These are phyloP conservation scores for Tilletiaria anomala DNA, from an alignment of 1,284 basidiomycete species.

Conservation along the genomic window DNA sequence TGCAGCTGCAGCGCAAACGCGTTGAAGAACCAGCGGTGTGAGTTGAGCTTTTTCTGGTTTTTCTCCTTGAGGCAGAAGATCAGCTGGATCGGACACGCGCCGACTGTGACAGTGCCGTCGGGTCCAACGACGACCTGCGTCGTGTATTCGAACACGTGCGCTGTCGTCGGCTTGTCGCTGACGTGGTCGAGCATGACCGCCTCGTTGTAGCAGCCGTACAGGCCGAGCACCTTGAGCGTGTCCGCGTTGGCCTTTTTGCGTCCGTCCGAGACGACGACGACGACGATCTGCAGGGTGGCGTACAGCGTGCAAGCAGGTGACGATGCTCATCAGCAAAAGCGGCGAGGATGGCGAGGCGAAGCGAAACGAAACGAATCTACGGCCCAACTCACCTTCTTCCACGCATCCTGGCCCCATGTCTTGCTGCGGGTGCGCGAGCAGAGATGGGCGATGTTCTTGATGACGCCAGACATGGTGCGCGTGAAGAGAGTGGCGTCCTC, in stretches of 20 bases:
- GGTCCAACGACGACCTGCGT: constrained; percentile 3
- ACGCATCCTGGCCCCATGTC: constrained; percentile 8
- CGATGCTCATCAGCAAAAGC: background rate
- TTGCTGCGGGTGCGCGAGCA: constrained; percentile 4
- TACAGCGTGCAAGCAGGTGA: background rate
- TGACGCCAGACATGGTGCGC: constrained; percentile 8
- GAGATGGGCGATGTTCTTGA: constrained; percentile 10
- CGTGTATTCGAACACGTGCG: constrained; percentile 10
- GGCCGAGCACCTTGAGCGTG: constrained; percentile 5
- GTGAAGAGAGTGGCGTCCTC: constrained; percentile 13
- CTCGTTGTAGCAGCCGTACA: constrained; percentile 4
- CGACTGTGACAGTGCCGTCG: background rate
- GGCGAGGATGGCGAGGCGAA: background rate
- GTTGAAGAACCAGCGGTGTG: constrained; percentile 34
- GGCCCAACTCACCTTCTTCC: constrained; percentile 10
- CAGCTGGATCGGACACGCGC: constrained; percentile 7
- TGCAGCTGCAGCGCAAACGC: constrained; percentile 42
- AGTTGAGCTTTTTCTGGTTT: constrained; percentile 29
- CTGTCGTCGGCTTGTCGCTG: constrained; percentile 5
- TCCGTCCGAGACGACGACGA: constrained; percentile 8
- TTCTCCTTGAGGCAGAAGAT: constrained; percentile 11
- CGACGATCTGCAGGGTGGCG: too few relatives aligned
- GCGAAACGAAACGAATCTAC: too few relatives aligned
- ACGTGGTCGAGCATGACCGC: constrained; percentile 4
- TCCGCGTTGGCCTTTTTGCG: constrained; percentile 8